Evolutionary conservation across 345 rosid genomes (phyloP).

Genomic region (Populus tremula): DNA sequence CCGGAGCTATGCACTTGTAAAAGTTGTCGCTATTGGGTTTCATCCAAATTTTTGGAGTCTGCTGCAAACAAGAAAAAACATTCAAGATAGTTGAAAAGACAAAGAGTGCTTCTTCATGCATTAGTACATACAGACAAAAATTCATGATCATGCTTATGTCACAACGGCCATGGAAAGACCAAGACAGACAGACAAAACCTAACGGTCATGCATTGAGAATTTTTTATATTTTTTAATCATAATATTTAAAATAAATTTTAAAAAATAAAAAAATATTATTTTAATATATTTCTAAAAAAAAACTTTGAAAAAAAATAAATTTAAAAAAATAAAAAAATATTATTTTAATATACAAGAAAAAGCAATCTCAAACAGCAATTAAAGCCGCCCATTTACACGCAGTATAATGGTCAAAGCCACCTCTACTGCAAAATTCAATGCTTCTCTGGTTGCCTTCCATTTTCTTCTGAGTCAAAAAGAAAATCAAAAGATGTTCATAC

Average conservation of each 20-base stretch:
- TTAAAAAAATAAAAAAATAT: too few relatives aligned
- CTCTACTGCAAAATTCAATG: slow-evolving; percentile 20
- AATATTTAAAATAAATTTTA: too few relatives aligned
- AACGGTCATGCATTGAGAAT: too few relatives aligned
- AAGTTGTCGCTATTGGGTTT: slow-evolving; percentile 67
- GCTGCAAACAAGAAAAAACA: slow-evolving; percentile 28
- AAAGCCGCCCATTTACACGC: not conserved
- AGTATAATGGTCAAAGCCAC: slow-evolving; percentile 27
- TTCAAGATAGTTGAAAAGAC: not conserved
- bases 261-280: too few relatives aligned
- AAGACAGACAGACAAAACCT: not conserved
- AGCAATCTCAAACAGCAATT: too few relatives aligned
- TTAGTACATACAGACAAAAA: not conserved
- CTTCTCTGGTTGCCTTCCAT: slow-evolving; percentile 16
- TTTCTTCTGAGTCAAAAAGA: slow-evolving; percentile 1
- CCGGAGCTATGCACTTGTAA: slow-evolving; percentile 61
- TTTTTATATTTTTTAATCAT: too few relatives aligned
- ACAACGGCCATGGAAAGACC: not conserved
- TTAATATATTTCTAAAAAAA: too few relatives aligned
- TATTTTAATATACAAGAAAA: too few relatives aligned
- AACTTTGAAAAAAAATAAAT: too few relatives aligned
- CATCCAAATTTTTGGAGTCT: slow-evolving; percentile 90
- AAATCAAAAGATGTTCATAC: not conserved
- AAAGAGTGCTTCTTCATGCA: not conserved
- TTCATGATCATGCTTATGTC: not conserved